Evolutionary conservation across 129 eudicot genomes (phyloP), one percentile per base, ranked within the genome.

Genomic region (Silybum marianum): DNA sequence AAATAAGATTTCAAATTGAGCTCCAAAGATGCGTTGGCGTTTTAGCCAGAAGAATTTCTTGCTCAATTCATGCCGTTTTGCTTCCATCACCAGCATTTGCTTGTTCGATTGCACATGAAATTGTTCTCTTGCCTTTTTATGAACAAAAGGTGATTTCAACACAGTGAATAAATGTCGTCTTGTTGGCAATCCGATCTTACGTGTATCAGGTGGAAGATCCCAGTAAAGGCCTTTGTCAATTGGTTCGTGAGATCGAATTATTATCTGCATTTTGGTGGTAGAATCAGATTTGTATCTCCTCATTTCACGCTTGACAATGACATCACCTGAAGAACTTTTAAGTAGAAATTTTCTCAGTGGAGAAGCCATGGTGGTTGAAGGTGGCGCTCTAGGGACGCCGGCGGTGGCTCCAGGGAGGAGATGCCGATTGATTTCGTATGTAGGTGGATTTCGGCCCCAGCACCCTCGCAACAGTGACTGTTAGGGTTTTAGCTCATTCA

Each of bases 71-170:
- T 83, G 87, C 34, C 68, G 32, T 67, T 80, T 74, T 9, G 84
- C 65, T 80, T 80, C 82, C 84, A 75, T 80, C 23, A 83, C 87
- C 23, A 82, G 68, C 86, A 78, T 76, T 24, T 73, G 76, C 68
- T 71, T 86, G 74, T 82, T 82, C 71, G 80, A 70, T 40, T 65
- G 77, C 85, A 87, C 34, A 8, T 83, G 71, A 32, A 85, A 85
- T 26, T 85, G 88, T 71, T 85, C 88, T 76, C 85, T 76, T 9
- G 88, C 84, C 70, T 85, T 85, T 40, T 85, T 85, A 76, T 85
- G 84, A 40, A 85, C 84, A 42, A 80, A 84, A 16, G 88, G 88
- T n/a, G 88, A 85, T 28, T 81, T 81, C 23, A 69, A 75, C 46
- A 85, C 82, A 8, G 88, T 85, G 82, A 68, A 85, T 14, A 85